Evolutionary conservation across 352 stramenopile genomes (phyloP), one percentile per base, ranked within the genome.

Genomic region (Peronospora belbahrii): DNA sequence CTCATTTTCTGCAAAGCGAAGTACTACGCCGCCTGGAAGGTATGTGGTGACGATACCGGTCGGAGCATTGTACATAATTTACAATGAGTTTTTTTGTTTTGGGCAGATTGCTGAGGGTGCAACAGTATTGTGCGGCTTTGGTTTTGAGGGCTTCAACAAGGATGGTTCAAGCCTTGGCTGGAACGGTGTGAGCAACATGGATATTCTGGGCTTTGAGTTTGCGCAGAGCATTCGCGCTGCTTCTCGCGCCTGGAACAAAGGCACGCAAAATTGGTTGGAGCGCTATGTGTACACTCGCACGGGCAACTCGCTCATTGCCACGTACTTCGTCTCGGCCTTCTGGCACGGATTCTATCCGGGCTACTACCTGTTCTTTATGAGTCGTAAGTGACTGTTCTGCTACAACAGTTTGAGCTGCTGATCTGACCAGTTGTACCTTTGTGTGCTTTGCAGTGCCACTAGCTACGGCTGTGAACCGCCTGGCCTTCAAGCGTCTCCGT

Each of bases 291-390:
- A 98, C 75, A 88, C 92, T n/a, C 88, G 95, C 33, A 97, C 89
- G 1, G 73, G 73, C 51, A 96, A 96, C 61, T 97, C 80, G 42
- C 60, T 98, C 6, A 42, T 95, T 19, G 87, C 84, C 7, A 97
- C 94, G 15, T 99, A 98, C 71, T 83, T 86, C 6, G 77, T 97
- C 31, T 97, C 88, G 27, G 95, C 94, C 0, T 83, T 98, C 41
- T 99, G 96, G 96, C 96, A 99, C 67, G 96, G 96, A n/a, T 98
- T 99, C 54, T 99, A 99, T 62, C 94, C 94, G 7, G 95, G 94
- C 10, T 99, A 98, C 74, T 98, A 98, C 68, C 60, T 97, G 7
- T 97, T 97, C 61, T 98, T 98, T 67, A 60, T 97, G 43, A 85
- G 63, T 25, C 31, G 65, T 76, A 59, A 52, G 67, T 72, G 40